Evolutionary conservation across 1,284 basidiomycete genomes (phyloP).

Genomic region (Apiotrichum porosum): DNA sequence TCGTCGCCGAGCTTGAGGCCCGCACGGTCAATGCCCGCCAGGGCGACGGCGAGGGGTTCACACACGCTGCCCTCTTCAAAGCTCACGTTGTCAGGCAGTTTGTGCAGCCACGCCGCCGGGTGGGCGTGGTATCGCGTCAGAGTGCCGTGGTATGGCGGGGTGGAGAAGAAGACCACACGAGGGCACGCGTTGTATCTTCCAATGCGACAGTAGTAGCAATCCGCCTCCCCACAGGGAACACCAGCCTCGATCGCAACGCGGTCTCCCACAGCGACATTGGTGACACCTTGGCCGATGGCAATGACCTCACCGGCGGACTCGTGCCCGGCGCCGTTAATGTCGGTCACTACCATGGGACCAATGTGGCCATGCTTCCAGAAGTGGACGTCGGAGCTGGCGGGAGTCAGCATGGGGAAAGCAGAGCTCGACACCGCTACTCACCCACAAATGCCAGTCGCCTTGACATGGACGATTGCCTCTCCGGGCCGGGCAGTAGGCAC

Average conservation of each 20-base stretch:
- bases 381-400: conserved; percentile 54
- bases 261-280: conserved; percentile 44
- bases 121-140: conserved; percentile 53
- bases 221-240: conserved; percentile 51
- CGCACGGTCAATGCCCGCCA: conserved; percentile 53
- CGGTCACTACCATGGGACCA: conserved; percentile 41
- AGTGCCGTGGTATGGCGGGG: conserved; percentile 51
- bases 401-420: conserved; percentile 26
- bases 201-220: conserved; percentile 51
- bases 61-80: conserved; percentile 54
- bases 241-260: conserved; percentile 53
- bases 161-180: conserved; percentile 50
- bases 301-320: conserved; percentile 50
- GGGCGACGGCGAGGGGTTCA: conserved; percentile 53
- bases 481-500: conserved; percentile 38
- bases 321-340: conserved; percentile 47
- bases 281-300: conserved; percentile 48
- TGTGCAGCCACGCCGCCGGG: conserved; percentile 54
- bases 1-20: conserved; percentile 51
- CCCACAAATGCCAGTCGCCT: conserved; percentile 51
- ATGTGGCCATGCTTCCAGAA: conserved; percentile 54
- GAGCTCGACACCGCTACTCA: conserved; percentile 18
- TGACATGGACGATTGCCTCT: conserved; percentile 47
- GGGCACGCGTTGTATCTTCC: conserved; percentile 54
- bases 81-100: conserved; percentile 50